Conservation (phyloP, 805 yeast genomes). For the Candida adriatica region DNA sequence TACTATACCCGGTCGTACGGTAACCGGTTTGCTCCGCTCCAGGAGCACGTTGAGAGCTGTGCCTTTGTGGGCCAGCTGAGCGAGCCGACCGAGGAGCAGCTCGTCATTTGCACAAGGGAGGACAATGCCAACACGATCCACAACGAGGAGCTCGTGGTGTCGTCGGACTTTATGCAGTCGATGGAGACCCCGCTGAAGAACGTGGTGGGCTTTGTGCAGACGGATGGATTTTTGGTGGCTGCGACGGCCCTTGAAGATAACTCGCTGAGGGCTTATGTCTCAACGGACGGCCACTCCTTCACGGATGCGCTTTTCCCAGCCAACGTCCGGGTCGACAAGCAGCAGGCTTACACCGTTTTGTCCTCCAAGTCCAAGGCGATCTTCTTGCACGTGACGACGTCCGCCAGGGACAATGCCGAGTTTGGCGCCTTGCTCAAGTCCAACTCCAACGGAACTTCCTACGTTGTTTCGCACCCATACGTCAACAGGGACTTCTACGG, state of each 20-base stretch:
- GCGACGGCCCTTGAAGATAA: constrained; percentile 50
- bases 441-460: constrained; percentile 86
- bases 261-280: constrained; percentile 60
- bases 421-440: constrained; percentile 81
- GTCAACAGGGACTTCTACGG: constrained; percentile 75
- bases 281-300: constrained; percentile 70
- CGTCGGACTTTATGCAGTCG: constrained; percentile 19
- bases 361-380: constrained; percentile 67
- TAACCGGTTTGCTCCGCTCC: constrained; percentile 44
- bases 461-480: constrained; percentile 55
- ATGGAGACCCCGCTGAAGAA: constrained; percentile 40
- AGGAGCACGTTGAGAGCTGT: constrained; percentile 52
- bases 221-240: constrained; percentile 65
- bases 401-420: constrained; percentile 41
- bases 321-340: constrained; percentile 47
- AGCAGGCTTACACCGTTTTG: constrained; percentile 72
- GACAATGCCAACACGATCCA: constrained; percentile 26
- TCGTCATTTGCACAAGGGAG: constrained; percentile 59
- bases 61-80: constrained; percentile 57
- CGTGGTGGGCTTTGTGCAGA: constrained; percentile 67
- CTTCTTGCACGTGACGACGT: constrained; percentile 77
- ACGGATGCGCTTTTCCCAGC: constrained; percentile 79
- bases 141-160: constrained; percentile 26
- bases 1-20: constrained; percentile 68
- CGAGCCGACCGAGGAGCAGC: constrained; percentile 36